Evolutionary conservation across 225 moss, liverwort and hornwort species (phyloP).

Genomic region (Pseudoscleropodium purum): DNA sequence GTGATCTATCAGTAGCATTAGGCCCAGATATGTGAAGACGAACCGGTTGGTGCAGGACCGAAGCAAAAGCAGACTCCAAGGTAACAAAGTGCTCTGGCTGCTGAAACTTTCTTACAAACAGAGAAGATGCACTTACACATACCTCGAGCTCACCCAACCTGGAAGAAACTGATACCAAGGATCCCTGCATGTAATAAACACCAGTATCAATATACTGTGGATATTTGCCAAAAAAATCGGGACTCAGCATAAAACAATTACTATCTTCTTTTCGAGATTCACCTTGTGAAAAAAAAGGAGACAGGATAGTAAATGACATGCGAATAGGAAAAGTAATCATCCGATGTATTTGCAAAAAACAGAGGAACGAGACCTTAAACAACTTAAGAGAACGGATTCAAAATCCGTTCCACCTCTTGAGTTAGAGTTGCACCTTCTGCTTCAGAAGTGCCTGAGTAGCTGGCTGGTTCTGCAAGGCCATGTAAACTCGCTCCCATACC

Average conservation of each 20-base stretch:
- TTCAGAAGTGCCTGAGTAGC: slow-evolving; percentile 67
- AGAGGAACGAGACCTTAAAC: neutral
- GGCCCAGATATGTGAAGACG: slow-evolving; percentile 38
- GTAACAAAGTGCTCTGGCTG: slow-evolving; percentile 64
- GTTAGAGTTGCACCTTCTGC: slow-evolving; percentile 45
- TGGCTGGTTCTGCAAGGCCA: slow-evolving; percentile 53
- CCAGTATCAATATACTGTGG: neutral
- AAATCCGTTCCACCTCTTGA: neutral
- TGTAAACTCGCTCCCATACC: slow-evolving; percentile 48
- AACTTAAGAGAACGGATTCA: neutral
- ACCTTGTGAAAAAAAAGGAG: neutral
- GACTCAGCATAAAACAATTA: neutral
- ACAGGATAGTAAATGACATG: neutral
- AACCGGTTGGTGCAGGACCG: slow-evolving; percentile 49
- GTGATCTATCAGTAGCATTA: neutral
- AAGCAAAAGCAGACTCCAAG: slow-evolving; percentile 54
- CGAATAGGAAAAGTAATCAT: neutral
- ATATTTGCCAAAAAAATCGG: neutral
- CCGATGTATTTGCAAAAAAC: neutral
- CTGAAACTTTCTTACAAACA: slow-evolving; percentile 71
- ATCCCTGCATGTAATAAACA: slow-evolving; percentile 34
- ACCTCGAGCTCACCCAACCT: slow-evolving; percentile 24
- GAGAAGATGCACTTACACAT: slow-evolving; percentile 47
- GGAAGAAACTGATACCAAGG: slow-evolving; percentile 33
- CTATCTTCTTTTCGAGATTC: neutral